Evolutionary conservation across 2,329 filamentous ascomycete genomes (phyloP).

Genomic region (Penicillium freii): DNA sequence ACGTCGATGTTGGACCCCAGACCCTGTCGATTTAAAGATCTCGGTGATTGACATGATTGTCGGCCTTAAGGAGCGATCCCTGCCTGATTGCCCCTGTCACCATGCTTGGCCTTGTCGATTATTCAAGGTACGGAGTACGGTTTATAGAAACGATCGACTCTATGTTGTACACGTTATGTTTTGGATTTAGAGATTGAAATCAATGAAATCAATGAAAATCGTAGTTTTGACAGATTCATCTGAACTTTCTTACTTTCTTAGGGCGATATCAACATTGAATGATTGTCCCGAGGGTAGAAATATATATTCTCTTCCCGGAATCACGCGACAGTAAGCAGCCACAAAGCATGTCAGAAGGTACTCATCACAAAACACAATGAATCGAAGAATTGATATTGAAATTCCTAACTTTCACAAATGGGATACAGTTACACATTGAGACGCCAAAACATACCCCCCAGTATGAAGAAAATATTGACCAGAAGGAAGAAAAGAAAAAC

Average conservation of each 20-base stretch:
- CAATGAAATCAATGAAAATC: too few species aligned
- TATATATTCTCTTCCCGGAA: not conserved
- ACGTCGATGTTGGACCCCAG: not conserved
- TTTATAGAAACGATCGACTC: conserved; percentile 19
- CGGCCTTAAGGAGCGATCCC: conserved; percentile 22
- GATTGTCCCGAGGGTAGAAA: not conserved
- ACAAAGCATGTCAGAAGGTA: not conserved
- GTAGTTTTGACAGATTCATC: not conserved
- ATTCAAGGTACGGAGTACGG: not conserved
- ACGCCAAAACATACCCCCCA: conserved; percentile 22
- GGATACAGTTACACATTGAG: conserved; percentile 21
- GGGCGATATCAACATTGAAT: not conserved
- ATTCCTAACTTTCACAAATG: conserved; percentile 20
- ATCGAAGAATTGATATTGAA: not conserved
- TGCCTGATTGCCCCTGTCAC: conserved; percentile 22
- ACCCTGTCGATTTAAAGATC: conserved; percentile 10
- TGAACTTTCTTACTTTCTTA: not conserved
- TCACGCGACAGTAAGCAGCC: conserved; percentile 1
- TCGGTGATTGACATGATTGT: conserved; percentile 26
- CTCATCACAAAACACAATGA: not conserved
- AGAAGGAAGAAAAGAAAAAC: conserved; percentile 15
- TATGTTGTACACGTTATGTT: not conserved
- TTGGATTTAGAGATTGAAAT: not conserved
- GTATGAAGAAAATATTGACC: conserved; percentile 14
- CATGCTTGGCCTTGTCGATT: conserved; percentile 19